Evolutionary conservation across 306 rosid genomes (phyloP).

Genomic region (Cajanus cajan): DNA sequence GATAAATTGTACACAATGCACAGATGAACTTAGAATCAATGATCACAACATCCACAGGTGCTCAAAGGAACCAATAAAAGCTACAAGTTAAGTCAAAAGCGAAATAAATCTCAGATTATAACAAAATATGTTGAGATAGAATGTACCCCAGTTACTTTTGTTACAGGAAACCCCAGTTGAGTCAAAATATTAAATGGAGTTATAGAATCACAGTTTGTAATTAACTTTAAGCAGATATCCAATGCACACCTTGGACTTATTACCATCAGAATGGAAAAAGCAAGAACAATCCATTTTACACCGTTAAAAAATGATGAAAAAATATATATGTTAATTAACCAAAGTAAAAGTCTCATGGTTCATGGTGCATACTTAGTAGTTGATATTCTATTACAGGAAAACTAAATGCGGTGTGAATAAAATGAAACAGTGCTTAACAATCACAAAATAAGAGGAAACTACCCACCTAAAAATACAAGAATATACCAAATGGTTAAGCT

Average conservation of each 20-base stretch:
- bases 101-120: constrained; percentile 14
- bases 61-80: constrained; percentile 19
- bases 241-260: background rate
- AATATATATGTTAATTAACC: background rate
- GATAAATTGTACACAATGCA: background rate
- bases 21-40: background rate
- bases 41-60: constrained; percentile 16
- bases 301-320: background rate
- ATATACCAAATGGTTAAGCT: constrained; percentile 77
- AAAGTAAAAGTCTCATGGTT: background rate
- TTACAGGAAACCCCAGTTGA: too few relatives aligned
- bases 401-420: constrained; percentile 3
- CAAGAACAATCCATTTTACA: too few relatives aligned
- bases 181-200: background rate
- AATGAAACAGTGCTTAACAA: constrained; percentile 5
- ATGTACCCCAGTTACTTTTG: constrained; percentile 92
- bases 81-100: constrained; percentile 2
- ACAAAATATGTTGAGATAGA: constrained; percentile 27
- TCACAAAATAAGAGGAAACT: constrained; percentile 18
- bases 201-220: constrained; percentile 1
- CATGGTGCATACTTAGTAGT: background rate
- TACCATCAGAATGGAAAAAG: constrained; percentile 4
- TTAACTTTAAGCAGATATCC: constrained; percentile 14
- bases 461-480: constrained; percentile 65
- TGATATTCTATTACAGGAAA: constrained; percentile 10